A percentile compares a stretch with the other conserved stretches of the same genome.
These are phyloP conservation scores for Penicillium sp. DNA, from an alignment of 2,329 filamentous ascomycete genomes.

Conservation along the genomic window DNA sequence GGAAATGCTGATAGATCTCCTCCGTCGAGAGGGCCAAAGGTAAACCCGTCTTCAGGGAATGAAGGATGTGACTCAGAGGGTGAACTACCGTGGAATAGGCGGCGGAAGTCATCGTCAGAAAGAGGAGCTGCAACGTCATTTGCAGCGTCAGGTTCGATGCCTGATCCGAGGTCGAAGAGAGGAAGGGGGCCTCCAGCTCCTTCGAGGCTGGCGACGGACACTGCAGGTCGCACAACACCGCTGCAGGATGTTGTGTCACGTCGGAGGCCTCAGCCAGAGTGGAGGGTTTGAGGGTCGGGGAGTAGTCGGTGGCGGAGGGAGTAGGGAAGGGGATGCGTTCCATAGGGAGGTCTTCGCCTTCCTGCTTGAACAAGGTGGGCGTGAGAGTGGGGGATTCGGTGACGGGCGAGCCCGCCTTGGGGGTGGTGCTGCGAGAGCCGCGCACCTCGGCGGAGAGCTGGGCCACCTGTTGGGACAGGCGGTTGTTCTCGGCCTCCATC, in stretches of 20 bases:
- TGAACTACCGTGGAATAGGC: slow-evolving; percentile 61
- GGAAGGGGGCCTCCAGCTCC: slow-evolving; percentile 49
- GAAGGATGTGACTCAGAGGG: slow-evolving; percentile 70
- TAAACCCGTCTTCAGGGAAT: slow-evolving; percentile 73
- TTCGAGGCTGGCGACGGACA: slow-evolving; percentile 78
- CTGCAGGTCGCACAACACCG: slow-evolving; percentile 99
- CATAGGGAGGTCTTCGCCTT: slow-evolving; percentile 42
- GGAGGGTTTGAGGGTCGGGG: slow-evolving; percentile 40
- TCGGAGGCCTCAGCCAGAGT: slow-evolving; percentile 65
- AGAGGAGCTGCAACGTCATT: slow-evolving; percentile 63
- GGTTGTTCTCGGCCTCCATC: slow-evolving; percentile 56
- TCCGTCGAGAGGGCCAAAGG: slow-evolving; percentile 64
- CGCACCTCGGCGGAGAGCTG: slow-evolving; percentile 49
- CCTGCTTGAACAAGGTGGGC: slow-evolving; percentile 45
- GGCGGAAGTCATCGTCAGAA: slow-evolving; percentile 66
- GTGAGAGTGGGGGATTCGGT: slow-evolving; percentile 41
- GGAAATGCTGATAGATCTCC: slow-evolving; percentile 51
- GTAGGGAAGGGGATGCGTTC: slow-evolving; percentile 43
- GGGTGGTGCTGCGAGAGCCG: slow-evolving; percentile 40
- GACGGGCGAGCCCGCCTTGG: slow-evolving; percentile 36
- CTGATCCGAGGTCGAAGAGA: slow-evolving; percentile 40
- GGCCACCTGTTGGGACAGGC: slow-evolving; percentile 51
- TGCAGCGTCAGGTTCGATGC: slow-evolving; percentile 52
- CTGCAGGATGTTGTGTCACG: slow-evolving; percentile 99
- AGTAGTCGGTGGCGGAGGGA: slow-evolving; percentile 39